Percentiles rank a stretch among this genome's conserved stretches.
These are phyloP conservation scores for Pseudogymnoascus destructans DNA, from an alignment of 2,329 filamentous ascomycete species.

Conservation along the genomic window DNA sequence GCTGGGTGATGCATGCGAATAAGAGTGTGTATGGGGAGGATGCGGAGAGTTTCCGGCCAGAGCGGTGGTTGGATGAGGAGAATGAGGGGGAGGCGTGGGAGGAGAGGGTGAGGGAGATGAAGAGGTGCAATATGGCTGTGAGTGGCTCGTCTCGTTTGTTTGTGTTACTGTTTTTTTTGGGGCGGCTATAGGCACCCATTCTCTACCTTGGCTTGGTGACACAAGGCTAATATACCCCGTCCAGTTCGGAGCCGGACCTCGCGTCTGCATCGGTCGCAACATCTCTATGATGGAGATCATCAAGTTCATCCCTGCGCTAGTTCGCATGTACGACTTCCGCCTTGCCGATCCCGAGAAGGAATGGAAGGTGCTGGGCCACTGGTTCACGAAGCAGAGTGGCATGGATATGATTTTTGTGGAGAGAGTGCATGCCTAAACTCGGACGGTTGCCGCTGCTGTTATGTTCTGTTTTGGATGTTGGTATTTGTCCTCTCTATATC, in stretches of 20 bases:
- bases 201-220: neutral
- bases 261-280: conserved; percentile 26
- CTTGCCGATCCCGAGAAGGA: conserved; percentile 24
- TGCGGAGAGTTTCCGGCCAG: conserved; percentile 29
- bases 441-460: neutral
- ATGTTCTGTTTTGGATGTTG: neutral
- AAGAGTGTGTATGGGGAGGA: conserved; percentile 27
- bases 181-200: neutral
- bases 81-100: conserved; percentile 4
- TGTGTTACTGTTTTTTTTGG: neutral
- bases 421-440: neutral
- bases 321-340: conserved; percentile 22
- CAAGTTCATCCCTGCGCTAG: conserved; percentile 26
- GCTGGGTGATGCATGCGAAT: conserved; percentile 28
- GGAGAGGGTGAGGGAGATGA: conserved; percentile 3
- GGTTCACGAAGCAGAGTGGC: conserved; percentile 28
- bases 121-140: conserved; percentile 2
- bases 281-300: conserved; percentile 29
- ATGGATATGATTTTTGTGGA: conserved; percentile 9
- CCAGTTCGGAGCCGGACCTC: conserved; percentile 22
- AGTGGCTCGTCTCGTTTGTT: neutral
- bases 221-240: neutral
- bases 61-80: conserved; percentile 30
- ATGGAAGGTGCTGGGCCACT: conserved; percentile 28
- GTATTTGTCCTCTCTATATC: neutral